Percentiles rank a stretch among this genome's conserved stretches.
phyloP scores from a whole-genome alignment of 1,139 yeast species.

The Saccharomyces hybrid region DNA sequence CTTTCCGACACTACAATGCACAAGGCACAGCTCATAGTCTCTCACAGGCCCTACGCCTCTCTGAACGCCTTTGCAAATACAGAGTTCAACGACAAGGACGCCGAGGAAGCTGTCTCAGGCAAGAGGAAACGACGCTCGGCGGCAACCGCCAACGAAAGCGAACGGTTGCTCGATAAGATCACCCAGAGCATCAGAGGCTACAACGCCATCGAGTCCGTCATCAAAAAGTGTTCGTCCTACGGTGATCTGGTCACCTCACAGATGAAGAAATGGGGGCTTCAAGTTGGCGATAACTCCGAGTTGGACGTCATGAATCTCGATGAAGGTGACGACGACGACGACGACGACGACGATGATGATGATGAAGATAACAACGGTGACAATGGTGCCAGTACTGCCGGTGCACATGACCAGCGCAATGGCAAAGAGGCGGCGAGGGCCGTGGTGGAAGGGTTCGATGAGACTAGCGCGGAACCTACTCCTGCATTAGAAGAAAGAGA shows the following conservation, averaged over 20 bases:
- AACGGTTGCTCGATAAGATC: slow-evolving; percentile 65
- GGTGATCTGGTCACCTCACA: slow-evolving; percentile 66
- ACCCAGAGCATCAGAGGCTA: slow-evolving; percentile 73
- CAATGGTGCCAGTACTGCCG: slow-evolving; percentile 33
- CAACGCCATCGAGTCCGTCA: slow-evolving; percentile 86
- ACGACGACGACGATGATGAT: slow-evolving; percentile 21
- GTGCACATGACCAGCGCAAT: background rate
- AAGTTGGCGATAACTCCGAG: slow-evolving; percentile 41
- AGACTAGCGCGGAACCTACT: background rate
- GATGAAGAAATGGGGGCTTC: slow-evolving; percentile 82
- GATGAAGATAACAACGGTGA: slow-evolving; percentile 26
- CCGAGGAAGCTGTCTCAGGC: slow-evolving; percentile 15
- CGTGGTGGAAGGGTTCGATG: slow-evolving; percentile 26
- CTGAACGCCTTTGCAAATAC: slow-evolving; percentile 42
- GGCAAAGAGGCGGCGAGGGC: background rate
- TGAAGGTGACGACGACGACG: slow-evolving; percentile 30
- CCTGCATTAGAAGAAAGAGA: slow-evolving; percentile 15
- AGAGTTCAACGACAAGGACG: slow-evolving; percentile 37
- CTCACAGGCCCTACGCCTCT: slow-evolving; percentile 63
- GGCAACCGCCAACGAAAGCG: slow-evolving; percentile 57
- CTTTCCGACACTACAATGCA: slow-evolving; percentile 63
- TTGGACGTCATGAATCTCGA: slow-evolving; percentile 31
- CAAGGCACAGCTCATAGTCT: slow-evolving; percentile 55
- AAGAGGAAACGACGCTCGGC: slow-evolving; percentile 33
- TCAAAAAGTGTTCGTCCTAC: slow-evolving; percentile 71